Base-by-base conservation (phyloP, 805 yeast species). In the Kodamaea neixiangensis region DNA sequence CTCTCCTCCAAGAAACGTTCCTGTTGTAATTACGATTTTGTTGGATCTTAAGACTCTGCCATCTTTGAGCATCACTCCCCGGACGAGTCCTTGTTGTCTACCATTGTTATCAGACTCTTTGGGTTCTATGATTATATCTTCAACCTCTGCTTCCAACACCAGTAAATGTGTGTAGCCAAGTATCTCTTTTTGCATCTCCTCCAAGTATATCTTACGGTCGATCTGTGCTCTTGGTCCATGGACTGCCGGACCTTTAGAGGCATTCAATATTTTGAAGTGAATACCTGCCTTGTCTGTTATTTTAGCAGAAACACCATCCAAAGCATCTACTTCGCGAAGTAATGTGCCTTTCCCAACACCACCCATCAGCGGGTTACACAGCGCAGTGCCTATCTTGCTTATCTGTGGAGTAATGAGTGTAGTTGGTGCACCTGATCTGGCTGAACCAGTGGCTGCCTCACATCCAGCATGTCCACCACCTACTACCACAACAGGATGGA, bases 391-490 rank as follows among this genome's bases (percentile, higher is more conserved):
- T 11, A 94, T 84, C 62, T 89, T 88, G 22, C 75, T 64, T 31
- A 82, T 62, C 43, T 76, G 79, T 1, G 97, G 98, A 0, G 99
- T 92, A 1, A 94, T 75, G 21, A 94, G 72, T 1, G 85, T 72
- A 0, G 96, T 86, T 2, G 62, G 54, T 1, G 86, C 79, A 0
- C 97, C 97, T 1, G 88, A 64, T 54, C 99, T 76, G 0, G 98
- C 96, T 1, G 97, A 77, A 0, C 93, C 98, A 0, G 97, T 78
- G 2, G 97, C 94, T 0, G 99, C 99, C 68, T 94, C 99, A 58
- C 96, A 86, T 10, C 99, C 99, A 33, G 99, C 99, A 72, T 94
- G 99, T 0, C 99, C 99, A 10, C 96, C 99, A 3, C 99, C 99
- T 17, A 94, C 82, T 3, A 94, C 93, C 1, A 93, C 78, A 0